phyloP scores from a whole-genome alignment of 768 basidiomycete genomes.

The Thelephora ganbajun region DNA sequence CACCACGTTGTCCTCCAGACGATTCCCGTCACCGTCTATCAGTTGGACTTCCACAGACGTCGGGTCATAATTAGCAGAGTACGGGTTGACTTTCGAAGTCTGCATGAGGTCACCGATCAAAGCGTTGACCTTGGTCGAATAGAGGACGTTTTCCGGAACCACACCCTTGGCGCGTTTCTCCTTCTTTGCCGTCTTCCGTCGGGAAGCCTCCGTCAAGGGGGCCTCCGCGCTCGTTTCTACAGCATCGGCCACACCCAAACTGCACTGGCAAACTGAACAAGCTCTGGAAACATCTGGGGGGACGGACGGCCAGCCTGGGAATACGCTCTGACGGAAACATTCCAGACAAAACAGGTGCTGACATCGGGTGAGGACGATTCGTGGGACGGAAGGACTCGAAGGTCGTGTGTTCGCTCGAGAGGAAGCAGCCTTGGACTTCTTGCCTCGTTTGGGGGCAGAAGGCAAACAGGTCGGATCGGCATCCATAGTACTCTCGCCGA shows the following conservation, averaged over 20 bases:
- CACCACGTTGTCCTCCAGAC: constrained; percentile 50
- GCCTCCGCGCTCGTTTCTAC: constrained; percentile 67
- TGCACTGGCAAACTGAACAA: constrained; percentile 70
- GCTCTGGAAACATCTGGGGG: constrained; percentile 37
- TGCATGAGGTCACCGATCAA: constrained; percentile 68
- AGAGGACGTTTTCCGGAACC: constrained; percentile 40
- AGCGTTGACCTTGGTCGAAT: constrained; percentile 83
- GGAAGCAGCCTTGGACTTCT: constrained; percentile 33
- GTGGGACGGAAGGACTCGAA: constrained; percentile 50
- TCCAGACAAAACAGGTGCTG: constrained; percentile 84
- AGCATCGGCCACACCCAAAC: constrained; percentile 57
- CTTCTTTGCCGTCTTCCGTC: constrained; percentile 47
- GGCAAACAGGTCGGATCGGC: constrained; percentile 33
- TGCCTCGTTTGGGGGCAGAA: constrained; percentile 33
- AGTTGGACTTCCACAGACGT: constrained; percentile 58
- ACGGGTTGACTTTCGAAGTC: constrained; percentile 74
- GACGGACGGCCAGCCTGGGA: constrained; percentile 69
- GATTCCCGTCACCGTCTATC: constrained; percentile 61
- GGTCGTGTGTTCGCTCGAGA: constrained; percentile 67
- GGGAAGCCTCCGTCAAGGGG: constrained; percentile 20
- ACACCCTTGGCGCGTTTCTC: constrained; percentile 52
- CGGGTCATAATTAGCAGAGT: constrained; percentile 81
- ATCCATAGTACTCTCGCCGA: constrained; percentile 25
- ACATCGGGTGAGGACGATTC: constrained; percentile 77
- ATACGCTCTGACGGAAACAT: constrained; percentile 76